Base-by-base conservation (phyloP, 2,329 filamentous ascomycete species). In the Raffaelea albimanens region DNA sequence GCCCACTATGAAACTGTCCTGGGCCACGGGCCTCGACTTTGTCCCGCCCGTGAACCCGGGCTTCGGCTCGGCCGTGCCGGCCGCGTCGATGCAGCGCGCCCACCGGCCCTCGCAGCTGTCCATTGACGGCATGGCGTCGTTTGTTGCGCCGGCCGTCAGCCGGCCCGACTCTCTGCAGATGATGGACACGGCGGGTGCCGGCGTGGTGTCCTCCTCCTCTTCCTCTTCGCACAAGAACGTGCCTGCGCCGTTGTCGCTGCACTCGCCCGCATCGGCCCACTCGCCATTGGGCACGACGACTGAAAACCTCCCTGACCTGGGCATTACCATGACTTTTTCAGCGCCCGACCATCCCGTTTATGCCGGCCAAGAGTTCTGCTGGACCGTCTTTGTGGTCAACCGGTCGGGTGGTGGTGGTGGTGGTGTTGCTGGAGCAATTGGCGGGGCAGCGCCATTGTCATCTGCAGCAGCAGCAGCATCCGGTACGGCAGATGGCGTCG, bases 321-420 rank as follows among this genome's bases (percentile, higher is more conserved):
- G 84, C 50, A 76, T 91, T 49, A 87, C 82, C 33, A 80, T 91
- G 66, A 88, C 83, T 38, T 83, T 93, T 58, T 77, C 75, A 5
- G 80, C 76, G 0, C 83, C 84, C 31, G 51, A 63, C 13, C 58
- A 64, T 20, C 69, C 73, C 46, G 70, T 87, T 21, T 71, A 69
- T 49, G 74, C 80, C 0, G 83, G 83, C 34, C 73, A 85, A 41
- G 70, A 80, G 44, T 89, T 93, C 61, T 68, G 70, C 38, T 87
- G 87, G 82, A 76, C 75, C 31, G 73, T 90, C 16, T 85, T 87
- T 58, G 80, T 90, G 34, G 82, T 87, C 53, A 93, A 91, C 62
- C 78, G 83, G 43, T 79, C 76, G 42, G 50, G 9, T 3, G 22
- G 41, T 39, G 55, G 65, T 9, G 40, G 44, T 3, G 25, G 20